Conservation (phyloP, 768 basidiomycete species). For the Candolleomyces aberdarensis region DNA sequence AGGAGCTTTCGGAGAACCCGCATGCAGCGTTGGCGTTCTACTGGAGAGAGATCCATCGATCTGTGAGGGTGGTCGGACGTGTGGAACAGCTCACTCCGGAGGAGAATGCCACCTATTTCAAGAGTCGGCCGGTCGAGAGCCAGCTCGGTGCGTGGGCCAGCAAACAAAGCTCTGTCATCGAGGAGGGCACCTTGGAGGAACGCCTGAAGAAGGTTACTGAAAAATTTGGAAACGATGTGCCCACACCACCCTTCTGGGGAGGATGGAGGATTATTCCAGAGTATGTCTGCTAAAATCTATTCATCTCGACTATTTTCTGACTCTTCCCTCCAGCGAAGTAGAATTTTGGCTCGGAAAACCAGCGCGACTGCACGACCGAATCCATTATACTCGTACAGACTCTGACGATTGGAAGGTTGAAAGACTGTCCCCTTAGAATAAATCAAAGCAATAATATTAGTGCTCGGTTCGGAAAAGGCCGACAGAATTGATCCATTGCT, state of each 20-base stretch:
- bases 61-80: slow-evolving; percentile 79
- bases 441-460: background rate
- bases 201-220: slow-evolving; percentile 57
- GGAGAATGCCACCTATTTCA: slow-evolving; percentile 84
- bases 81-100: slow-evolving; percentile 73
- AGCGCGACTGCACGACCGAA: slow-evolving; percentile 90
- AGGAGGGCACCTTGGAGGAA: slow-evolving; percentile 63
- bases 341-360: slow-evolving; percentile 98
- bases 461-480: slow-evolving; percentile 5
- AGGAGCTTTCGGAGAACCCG: slow-evolving; percentile 74
- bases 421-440: slow-evolving; percentile 63
- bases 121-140: slow-evolving; percentile 77
- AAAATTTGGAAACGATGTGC: slow-evolving; percentile 60
- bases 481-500: slow-evolving; percentile 2
- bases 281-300: slow-evolving; percentile 43
- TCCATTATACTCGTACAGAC: slow-evolving; percentile 64
- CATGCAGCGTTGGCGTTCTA: slow-evolving; percentile 84
- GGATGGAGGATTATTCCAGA: slow-evolving; percentile 93
- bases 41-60: slow-evolving; percentile 82
- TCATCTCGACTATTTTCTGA: slow-evolving; percentile 3
- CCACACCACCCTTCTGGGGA: slow-evolving; percentile 91
- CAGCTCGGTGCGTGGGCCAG: slow-evolving; percentile 93
- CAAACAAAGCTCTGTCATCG: slow-evolving; percentile 77
- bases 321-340: slow-evolving; percentile 62
- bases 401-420: slow-evolving; percentile 71